These are phyloP conservation scores for Malassezia globosa DNA, from an alignment of 1,284 basidiomycete genomes.

Conservation along the genomic window DNA sequence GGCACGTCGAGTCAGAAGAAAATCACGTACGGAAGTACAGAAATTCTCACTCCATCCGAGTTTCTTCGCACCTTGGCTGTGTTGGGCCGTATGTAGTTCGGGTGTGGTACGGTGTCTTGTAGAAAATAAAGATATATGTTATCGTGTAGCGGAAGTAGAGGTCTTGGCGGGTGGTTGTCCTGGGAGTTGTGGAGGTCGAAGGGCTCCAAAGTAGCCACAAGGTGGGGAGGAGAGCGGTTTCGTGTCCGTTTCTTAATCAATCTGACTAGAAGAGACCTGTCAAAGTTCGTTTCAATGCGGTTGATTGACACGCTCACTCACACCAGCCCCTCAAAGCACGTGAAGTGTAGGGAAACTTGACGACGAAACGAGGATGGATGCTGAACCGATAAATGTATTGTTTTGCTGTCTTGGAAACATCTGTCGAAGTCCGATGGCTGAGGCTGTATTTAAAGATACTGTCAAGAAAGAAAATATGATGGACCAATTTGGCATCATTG, in stretches of 20 bases:
- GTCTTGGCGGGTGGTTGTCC: no score
- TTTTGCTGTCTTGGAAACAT: constrained; percentile 44
- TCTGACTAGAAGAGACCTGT: no score
- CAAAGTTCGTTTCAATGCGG: no score
- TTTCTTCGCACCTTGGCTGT: constrained; percentile 61
- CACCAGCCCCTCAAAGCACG: no score
- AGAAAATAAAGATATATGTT: neutral
- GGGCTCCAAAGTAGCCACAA: no score
- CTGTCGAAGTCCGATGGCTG: constrained; percentile 40
- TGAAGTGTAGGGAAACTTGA: no score
- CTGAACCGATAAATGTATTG: constrained; percentile 26
- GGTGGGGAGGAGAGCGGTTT: no score
- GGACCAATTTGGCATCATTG: constrained; percentile 29
- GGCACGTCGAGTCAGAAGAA: constrained; percentile 36
- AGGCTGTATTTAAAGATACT: constrained; percentile 34
- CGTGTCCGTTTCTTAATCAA: no score
- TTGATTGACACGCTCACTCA: no score
- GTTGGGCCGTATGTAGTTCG: constrained; percentile 1
- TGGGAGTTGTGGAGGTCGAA: no score
- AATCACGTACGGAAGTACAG: constrained; percentile 91
- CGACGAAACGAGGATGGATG: no score
- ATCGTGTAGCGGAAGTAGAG: no score
- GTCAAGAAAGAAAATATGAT: constrained; percentile 21
- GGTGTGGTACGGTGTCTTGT: neutral
- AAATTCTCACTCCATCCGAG: constrained; percentile 76